Conservation (phyloP, 129 eudicot genomes). For the Flaveria ramosissima region DNA sequence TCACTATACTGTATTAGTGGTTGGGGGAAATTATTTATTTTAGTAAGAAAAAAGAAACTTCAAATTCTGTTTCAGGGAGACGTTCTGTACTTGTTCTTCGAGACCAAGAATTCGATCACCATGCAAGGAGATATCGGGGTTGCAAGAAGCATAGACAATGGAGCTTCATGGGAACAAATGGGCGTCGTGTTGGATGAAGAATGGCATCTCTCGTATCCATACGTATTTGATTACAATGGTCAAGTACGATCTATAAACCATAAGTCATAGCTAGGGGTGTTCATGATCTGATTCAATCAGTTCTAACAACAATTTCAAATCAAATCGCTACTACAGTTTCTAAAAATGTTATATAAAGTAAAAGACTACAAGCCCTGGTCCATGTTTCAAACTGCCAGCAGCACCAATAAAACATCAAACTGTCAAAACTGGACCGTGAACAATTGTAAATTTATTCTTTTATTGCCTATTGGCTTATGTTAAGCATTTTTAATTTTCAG, state of each 20-base stretch:
- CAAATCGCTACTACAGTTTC: background rate
- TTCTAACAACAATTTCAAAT: background rate
- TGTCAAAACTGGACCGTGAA: too few species aligned
- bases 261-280: background rate
- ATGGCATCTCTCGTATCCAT: conserved; percentile 97
- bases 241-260: conserved; percentile 46
- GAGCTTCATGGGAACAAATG: conserved; percentile 85
- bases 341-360: too few species aligned
- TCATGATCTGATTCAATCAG: background rate
- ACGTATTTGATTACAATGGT: conserved; percentile 63
- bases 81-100: conserved; percentile 69
- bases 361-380: too few species aligned
- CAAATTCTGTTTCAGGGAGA: conserved; percentile 60
- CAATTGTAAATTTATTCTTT: background rate
- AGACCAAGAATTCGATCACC: conserved; percentile 77
- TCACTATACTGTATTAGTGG: too few species aligned
- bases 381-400: too few species aligned
- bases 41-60: background rate
- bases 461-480: background rate
- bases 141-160: conserved; percentile 70
- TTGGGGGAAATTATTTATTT: background rate
- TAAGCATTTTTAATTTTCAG: conserved; percentile 27
- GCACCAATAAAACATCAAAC: too few species aligned
- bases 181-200: conserved; percentile 91
- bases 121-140: conserved; percentile 98